These are phyloP conservation scores for Apiospora saccharicola DNA, from an alignment of 2,329 filamentous ascomycete genomes.

Conservation along the genomic window DNA sequence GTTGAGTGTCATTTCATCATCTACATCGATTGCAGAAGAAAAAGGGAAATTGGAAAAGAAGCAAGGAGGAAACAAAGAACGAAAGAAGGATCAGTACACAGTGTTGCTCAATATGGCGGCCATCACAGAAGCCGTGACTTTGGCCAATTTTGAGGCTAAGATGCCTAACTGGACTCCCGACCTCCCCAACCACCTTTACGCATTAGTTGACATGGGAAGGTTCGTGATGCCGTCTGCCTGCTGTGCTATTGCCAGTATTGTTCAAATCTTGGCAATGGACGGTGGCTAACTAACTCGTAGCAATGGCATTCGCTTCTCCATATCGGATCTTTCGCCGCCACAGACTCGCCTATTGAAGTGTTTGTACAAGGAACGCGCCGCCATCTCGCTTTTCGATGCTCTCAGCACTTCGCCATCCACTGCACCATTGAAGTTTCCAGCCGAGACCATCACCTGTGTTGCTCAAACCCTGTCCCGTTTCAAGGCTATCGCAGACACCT, in stretches of 20 bases:
- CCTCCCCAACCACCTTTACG: conserved; percentile 58
- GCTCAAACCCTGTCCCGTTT: conserved; percentile 74
- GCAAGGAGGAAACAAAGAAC: not conserved
- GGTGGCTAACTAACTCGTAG: conserved; percentile 49
- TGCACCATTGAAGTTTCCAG: conserved; percentile 52
- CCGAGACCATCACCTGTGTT: conserved; percentile 69
- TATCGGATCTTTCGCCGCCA: conserved; percentile 79
- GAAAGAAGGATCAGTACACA: no score
- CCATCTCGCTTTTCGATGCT: conserved; percentile 88
- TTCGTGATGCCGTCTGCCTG: conserved; percentile 39
- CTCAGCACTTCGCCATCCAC: conserved; percentile 58
- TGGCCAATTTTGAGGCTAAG: conserved; percentile 58
- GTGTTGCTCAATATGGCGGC: conserved; percentile 5
- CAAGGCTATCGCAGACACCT: conserved; percentile 72
- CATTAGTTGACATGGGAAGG: conserved; percentile 69
- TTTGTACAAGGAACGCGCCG: conserved; percentile 78
- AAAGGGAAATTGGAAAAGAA: not conserved
- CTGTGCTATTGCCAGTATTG: conserved; percentile 27
- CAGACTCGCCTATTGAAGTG: conserved; percentile 77
- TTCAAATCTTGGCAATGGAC: not conserved
- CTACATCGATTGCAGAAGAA: not conserved
- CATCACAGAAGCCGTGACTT: conserved; percentile 51
- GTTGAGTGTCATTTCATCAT: not conserved
- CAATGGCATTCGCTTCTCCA: conserved; percentile 93
- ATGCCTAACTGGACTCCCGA: conserved; percentile 58